Evolutionary conservation across 305 asterid genomes (phyloP).

Genomic region (Fraxinus latifolia): DNA sequence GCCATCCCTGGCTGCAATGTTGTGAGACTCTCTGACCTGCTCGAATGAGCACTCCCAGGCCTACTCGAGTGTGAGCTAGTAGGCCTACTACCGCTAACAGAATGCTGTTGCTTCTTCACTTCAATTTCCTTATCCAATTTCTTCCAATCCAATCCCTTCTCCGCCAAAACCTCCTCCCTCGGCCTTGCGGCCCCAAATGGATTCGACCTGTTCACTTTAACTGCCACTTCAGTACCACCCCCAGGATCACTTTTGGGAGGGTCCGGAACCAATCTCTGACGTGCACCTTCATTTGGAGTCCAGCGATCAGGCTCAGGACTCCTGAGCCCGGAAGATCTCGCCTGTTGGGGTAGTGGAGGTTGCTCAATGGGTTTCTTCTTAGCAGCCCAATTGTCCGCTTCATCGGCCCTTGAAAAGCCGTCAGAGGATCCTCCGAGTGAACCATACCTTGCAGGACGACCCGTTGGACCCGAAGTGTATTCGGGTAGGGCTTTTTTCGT

Average conservation of each 20-base stretch:
- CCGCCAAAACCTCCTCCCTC: constrained; percentile 90
- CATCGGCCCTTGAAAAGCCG: constrained; percentile 76
- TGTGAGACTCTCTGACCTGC: constrained; percentile 42
- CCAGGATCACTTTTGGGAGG: constrained; percentile 42
- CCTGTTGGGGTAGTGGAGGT: constrained; percentile 34
- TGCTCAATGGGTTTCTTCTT: constrained; percentile 45
- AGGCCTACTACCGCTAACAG: constrained; percentile 54
- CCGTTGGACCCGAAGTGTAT: constrained; percentile 33
- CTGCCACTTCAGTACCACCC: constrained; percentile 35
- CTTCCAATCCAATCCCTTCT: constrained; percentile 96
- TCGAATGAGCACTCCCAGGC: constrained; percentile 68
- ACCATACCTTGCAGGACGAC: constrained; percentile 46
- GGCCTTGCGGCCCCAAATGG: constrained; percentile 99
- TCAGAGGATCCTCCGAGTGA: constrained; percentile 67
- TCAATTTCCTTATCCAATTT: constrained; percentile 75
- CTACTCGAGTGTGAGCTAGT: constrained; percentile 76
- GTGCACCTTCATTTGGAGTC: constrained; percentile 49
- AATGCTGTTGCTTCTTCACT: constrained; percentile 51
- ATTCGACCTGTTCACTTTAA: constrained; percentile 62
- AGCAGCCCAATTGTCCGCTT: constrained; percentile 79
- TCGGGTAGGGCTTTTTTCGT: constrained; percentile 62
- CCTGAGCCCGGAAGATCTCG: constrained; percentile 48
- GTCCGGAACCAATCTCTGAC: constrained; percentile 41
- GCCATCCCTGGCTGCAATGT: constrained; percentile 30
- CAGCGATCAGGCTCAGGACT: constrained; percentile 73